phyloP scores from a whole-genome alignment of 140 eudicot genomes.

The Flaveria floridana region DNA sequence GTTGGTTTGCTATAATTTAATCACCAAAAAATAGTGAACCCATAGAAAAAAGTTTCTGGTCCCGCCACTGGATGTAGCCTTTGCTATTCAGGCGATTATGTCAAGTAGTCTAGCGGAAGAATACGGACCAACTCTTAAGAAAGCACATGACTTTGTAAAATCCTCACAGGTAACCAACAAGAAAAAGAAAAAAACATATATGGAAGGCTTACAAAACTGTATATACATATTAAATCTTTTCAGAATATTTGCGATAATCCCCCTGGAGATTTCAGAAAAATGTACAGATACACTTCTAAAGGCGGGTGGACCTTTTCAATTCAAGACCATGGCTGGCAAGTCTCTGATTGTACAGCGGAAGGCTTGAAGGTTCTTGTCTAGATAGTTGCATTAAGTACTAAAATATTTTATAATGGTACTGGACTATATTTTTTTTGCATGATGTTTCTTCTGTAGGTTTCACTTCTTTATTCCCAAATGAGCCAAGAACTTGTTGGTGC shows the following conservation, averaged over 20 bases:
- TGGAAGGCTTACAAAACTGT: neutral
- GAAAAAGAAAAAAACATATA: neutral
- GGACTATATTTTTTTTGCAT: neutral
- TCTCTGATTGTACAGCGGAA: constrained; percentile 76
- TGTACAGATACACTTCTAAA: constrained; percentile 59
- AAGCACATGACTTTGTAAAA: constrained; percentile 63
- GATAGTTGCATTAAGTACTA: neutral
- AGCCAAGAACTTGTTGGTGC: constrained; percentile 50
- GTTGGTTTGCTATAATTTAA: too few species aligned
- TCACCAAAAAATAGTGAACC: too few species aligned
- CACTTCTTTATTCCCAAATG: constrained; percentile 52
- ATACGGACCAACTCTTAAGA: constrained; percentile 42
- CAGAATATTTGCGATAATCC: constrained; percentile 58
- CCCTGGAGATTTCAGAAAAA: constrained; percentile 45
- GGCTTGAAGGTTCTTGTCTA: constrained; percentile 52
- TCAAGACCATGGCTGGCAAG: constrained; percentile 71
- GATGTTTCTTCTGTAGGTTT: constrained; percentile 30
- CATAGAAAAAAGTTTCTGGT: too few species aligned
- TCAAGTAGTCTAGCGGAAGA: constrained; percentile 49
- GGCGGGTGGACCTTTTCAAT: constrained; percentile 70
- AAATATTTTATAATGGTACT: neutral
- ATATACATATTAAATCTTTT: neutral
- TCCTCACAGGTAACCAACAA: constrained; percentile 52
- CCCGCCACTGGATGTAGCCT: constrained; percentile 64
- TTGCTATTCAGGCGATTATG: constrained; percentile 61